Conservation (phyloP, 1,139 yeast species). For the Scheffersomyces parashehatae region DNA sequence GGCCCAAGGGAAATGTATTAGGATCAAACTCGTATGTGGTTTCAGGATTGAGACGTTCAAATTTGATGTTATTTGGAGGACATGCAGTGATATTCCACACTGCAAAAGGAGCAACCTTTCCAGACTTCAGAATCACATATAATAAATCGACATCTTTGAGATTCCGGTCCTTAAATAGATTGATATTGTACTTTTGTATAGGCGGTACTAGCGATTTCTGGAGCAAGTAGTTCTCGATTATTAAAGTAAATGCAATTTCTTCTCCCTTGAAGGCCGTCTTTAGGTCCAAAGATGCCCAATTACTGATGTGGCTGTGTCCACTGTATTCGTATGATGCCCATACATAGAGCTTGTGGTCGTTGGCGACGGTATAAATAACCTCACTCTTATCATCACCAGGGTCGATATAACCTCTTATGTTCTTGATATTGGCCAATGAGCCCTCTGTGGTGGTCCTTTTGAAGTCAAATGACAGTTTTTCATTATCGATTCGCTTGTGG, state of each 20-base stretch:
- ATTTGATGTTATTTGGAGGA: slow-evolving; percentile 43
- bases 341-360: slow-evolving; percentile 57
- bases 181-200: neutral
- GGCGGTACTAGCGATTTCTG: slow-evolving; percentile 13
- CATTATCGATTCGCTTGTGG: slow-evolving; percentile 7
- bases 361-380: slow-evolving; percentile 60
- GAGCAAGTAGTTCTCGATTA: slow-evolving; percentile 60
- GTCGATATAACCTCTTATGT: slow-evolving; percentile 37
- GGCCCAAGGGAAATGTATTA: slow-evolving; percentile 3
- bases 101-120: slow-evolving; percentile 47
- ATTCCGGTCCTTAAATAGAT: slow-evolving; percentile 8
- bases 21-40: slow-evolving; percentile 1
- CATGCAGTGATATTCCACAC: slow-evolving; percentile 52
- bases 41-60: slow-evolving; percentile 12
- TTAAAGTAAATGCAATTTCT: slow-evolving; percentile 37
- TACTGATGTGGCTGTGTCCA: slow-evolving; percentile 56
- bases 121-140: slow-evolving; percentile 47
- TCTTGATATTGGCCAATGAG: slow-evolving; percentile 41
- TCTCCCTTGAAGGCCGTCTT: slow-evolving; percentile 16
- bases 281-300: slow-evolving; percentile 60
- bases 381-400: slow-evolving; percentile 34
- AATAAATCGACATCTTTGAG: slow-evolving; percentile 50
- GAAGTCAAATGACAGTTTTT: neutral
- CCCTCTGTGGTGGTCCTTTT: slow-evolving; percentile 19
- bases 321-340: slow-evolving; percentile 74